Base-by-base conservation (phyloP, 805 yeast species). In the Candida manassasensis region DNA sequence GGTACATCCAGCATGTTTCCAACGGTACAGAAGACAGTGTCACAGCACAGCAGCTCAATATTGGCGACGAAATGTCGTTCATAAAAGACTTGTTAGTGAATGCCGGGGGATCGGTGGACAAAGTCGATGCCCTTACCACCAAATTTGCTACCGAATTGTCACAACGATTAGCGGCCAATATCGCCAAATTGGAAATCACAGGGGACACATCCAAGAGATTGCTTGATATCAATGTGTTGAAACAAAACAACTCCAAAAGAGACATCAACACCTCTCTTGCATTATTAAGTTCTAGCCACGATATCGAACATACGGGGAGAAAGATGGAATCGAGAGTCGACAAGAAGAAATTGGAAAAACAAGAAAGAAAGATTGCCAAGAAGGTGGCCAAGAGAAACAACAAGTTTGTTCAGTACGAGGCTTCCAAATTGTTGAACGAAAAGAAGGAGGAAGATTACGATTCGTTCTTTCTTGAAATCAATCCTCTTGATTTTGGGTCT, bases 291-390 rank as follows among this genome's bases (percentile, higher is more conserved):
- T 87, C 88, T 11, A 73, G 82, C 11, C 75, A 78, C 42, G 96
- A 88, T 53, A 82, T 93, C 46, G 96, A 89, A 43, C 94, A 89
- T 43, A 73, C 95, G 0, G 96, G 96, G 38, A 77, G 96, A 61
- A 79, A 82, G 47, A 83, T 88, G 67, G 97, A 93, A 59, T 81
- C 94, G 29, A 77, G 94, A 53, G 99, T 93, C 28, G 98, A 93
- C 60, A 84, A 84, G 71, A 89, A 88, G 79, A 93, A 93, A 62
- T 78, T 93, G 51, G 96, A 89, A 56, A 93, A 90, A 61, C 98
- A 96, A 39, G 99, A 93, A 68, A 79, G 88, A 52, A 93, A 93
- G 70, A 89, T 93, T 56, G 97, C 96, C 15, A 90, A 94, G 55
- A 93, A 93, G 66, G 90, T 93, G 42, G 97, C 96, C 27, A 90